Evolutionary conservation across 208 protist genomes (phyloP), one percentile per base, ranked within the genome.

Genomic region (Wallacemonas sp.): DNA sequence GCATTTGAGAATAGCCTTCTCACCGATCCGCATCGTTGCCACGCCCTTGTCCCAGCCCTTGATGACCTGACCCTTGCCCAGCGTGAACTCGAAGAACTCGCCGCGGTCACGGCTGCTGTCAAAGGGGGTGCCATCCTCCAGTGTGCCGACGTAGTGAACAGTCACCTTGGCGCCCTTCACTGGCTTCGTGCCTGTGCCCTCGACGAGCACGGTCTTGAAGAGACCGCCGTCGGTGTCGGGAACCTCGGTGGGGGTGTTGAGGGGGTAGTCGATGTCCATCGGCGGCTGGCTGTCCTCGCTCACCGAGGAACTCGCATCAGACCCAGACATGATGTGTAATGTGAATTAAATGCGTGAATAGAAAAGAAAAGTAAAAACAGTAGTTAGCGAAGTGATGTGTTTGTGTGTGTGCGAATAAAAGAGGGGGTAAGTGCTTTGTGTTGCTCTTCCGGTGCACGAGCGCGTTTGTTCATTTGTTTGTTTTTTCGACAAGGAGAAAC

Each of bases 41-140:
- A 97, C 87, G 41, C 93, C 89, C 41, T 85, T 77, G 55, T 97
- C 93, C 93, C 92, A 96, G 26, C 91, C 92, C 62, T 93, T 92
- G 65, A 97, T 97, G 8, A 97, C 93, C 72, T 96, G 78, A 9
- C 90, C 90, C 15, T 83, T 74, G 42, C 90, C 92, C 15, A 97
- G 64, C 13, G 63, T 85, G 58, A 97, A 97, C 42, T 88, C 85
- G 68, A 96, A 95, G 68, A 76, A 81, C 63, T 91, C 72, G 5
- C 73, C 77, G 42, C 93, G 79, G 60, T 95, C 85, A n/a, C 79
- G 75, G 63, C 83, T 94, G 73, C 81, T 92, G 85, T 97, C 93
- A 57, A 97, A 97, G 70, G 85, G 63, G 15, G 80, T 92, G 22
- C 92, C 93, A 41, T 94, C 83, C 63, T 76, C 70, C 19, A 97